Evolutionary conservation across 345 rosid species (phyloP).

Genomic region (Hibiscus mutabilis): DNA sequence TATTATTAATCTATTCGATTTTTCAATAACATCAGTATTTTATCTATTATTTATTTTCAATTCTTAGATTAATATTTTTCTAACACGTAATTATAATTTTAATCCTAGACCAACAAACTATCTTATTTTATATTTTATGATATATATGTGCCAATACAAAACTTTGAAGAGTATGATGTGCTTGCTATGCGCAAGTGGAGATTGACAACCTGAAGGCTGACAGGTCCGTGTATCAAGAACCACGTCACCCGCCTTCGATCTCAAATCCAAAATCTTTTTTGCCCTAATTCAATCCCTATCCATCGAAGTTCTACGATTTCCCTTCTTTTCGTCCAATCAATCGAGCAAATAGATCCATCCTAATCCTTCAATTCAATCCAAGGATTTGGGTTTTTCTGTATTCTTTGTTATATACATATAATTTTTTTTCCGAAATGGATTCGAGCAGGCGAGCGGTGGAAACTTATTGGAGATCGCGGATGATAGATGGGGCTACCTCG

Average conservation of each 20-base stretch:
- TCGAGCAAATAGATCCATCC: not conserved
- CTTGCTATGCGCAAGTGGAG: not conserved
- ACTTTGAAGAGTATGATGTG: no score
- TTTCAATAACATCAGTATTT: no score
- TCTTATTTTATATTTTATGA: no score
- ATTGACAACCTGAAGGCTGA: not conserved
- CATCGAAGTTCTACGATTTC: not conserved
- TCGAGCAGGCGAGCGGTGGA: constrained; percentile 99
- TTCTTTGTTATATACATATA: not conserved
- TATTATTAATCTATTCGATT: no score
- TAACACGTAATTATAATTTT: no score
- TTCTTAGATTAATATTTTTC: no score
- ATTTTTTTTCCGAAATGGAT: constrained; percentile 45
- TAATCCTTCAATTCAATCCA: not conserved
- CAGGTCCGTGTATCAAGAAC: not conserved
- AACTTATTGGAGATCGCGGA: constrained; percentile 93
- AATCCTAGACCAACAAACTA: no score
- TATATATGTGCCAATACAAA: no score
- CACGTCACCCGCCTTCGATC: not conserved
- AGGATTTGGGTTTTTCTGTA: not conserved
- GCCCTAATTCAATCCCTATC: not conserved
- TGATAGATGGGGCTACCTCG: constrained; percentile 85
- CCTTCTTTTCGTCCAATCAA: not conserved
- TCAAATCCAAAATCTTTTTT: not conserved
- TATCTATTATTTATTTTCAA: no score